These are phyloP conservation scores for Magnaporthiopsis incrustans DNA, from an alignment of 2,329 filamentous ascomycete species.

Conservation along the genomic window DNA sequence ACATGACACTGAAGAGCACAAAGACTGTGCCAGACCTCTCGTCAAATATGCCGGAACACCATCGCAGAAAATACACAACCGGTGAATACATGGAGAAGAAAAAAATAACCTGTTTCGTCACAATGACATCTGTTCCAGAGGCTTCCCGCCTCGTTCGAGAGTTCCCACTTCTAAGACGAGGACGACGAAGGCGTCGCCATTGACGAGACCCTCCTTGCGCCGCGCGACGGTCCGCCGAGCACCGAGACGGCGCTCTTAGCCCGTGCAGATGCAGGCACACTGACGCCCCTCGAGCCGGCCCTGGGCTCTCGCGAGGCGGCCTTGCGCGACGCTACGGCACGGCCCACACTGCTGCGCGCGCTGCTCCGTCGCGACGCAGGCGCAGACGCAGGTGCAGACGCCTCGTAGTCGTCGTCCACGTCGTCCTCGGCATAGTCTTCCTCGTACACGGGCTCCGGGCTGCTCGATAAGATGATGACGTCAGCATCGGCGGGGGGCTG, in stretches of 20 bases:
- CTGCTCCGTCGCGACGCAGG: not conserved
- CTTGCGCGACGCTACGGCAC: not conserved
- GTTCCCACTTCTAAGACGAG: not conserved
- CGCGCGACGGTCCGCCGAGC: not conserved
- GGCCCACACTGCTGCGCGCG: constrained; percentile 8
- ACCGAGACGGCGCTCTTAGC: not conserved
- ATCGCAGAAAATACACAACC: not conserved
- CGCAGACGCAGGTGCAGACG: not conserved
- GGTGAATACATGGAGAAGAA: not conserved
- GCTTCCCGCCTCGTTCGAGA: too few relatives aligned
- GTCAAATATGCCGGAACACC: too few relatives aligned
- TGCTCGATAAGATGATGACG: constrained; percentile 26
- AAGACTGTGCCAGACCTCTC: not conserved
- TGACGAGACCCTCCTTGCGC: not conserved
- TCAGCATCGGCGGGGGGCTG: constrained; percentile 26
- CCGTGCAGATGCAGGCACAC: not conserved
- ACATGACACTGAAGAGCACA: not conserved
- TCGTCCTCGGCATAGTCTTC: constrained; percentile 31
- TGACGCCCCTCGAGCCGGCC: not conserved
- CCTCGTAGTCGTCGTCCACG: constrained; percentile 22
- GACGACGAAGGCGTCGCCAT: too few relatives aligned
- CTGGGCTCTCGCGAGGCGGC: not conserved
- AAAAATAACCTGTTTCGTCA: too few relatives aligned
- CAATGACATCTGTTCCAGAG: too few relatives aligned
- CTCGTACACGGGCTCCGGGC: constrained; percentile 22